Conservation (phyloP, 2,329 filamentous ascomycete species). For the Penicillium brevicompactum region DNA sequence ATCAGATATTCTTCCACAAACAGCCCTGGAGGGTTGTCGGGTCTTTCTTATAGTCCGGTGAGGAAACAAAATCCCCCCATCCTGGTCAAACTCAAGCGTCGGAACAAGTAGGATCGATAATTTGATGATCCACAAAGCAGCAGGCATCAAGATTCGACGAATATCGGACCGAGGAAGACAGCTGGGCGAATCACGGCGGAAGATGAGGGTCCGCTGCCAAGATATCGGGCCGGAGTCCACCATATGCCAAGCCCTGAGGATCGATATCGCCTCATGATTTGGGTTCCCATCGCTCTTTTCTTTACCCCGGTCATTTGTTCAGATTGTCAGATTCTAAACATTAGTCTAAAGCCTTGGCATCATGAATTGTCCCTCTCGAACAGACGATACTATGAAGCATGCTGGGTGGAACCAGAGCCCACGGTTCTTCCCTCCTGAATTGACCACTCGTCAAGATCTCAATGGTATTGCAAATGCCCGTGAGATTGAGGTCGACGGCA, state of each 20-base stretch:
- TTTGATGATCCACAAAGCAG: not conserved
- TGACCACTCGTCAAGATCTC: slow-evolving; percentile 59
- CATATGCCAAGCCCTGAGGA: slow-evolving; percentile 13
- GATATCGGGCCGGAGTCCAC: slow-evolving; percentile 10
- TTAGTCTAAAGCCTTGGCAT: not conserved
- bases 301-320: not conserved
- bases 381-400: slow-evolving; percentile 52
- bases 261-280: slow-evolving; percentile 8
- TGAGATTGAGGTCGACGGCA: slow-evolving; percentile 34
- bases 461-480: slow-evolving; percentile 58
- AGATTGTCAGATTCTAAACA: not conserved
- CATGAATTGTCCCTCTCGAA: slow-evolving; percentile 61
- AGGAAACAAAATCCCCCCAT: not conserved
- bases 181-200: slow-evolving; percentile 1
- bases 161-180: not conserved
- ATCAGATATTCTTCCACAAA: not conserved
- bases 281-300: not conserved
- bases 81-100: not conserved
- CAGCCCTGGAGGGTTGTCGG: not conserved
- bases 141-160: slow-evolving; percentile 1
- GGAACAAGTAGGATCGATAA: not conserved
- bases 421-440: slow-evolving; percentile 49
- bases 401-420: slow-evolving; percentile 59
- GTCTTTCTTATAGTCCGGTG: not conserved
- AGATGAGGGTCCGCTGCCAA: slow-evolving; percentile 11